Evolutionary conservation across 129 eudicot species (phyloP).

Genomic region (Kitagawia praeruptora): DNA sequence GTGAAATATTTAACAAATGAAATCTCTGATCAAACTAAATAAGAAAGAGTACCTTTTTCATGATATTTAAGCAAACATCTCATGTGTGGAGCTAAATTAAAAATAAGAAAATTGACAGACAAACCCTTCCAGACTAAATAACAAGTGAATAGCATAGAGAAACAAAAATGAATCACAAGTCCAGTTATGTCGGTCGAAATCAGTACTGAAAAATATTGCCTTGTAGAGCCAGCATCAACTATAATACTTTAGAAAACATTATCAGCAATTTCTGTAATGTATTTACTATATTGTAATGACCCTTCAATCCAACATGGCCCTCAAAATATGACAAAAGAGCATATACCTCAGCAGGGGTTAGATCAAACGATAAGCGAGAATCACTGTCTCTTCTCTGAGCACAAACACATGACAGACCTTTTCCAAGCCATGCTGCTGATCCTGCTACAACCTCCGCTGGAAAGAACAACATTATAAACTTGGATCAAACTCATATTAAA

Average conservation of each 20-base stretch:
- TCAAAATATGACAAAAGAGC: background rate
- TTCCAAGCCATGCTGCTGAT: conserved; percentile 99
- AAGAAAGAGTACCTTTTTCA: too few species aligned
- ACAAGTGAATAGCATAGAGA: background rate
- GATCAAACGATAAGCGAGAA: conserved; percentile 78
- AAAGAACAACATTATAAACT: conserved; percentile 19
- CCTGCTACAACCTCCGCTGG: conserved; percentile 96
- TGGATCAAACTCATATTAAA: background rate
- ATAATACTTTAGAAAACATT: background rate
- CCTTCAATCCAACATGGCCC: background rate
- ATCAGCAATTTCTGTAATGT: background rate
- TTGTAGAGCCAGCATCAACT: background rate
- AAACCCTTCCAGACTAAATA: background rate
- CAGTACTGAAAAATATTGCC: background rate
- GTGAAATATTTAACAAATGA: background rate
- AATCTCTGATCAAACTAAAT: background rate
- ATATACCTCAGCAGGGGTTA: conserved; percentile 79
- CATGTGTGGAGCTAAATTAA: background rate
- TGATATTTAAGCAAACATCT: background rate
- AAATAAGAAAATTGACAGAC: background rate
- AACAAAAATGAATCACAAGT: background rate
- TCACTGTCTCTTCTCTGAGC: conserved; percentile 88
- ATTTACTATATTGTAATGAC: background rate
- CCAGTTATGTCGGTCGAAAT: background rate
- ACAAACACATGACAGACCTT: conserved; percentile 98